Base-by-base conservation (phyloP, 345 rosid species). In the Jatropha curcas region DNA sequence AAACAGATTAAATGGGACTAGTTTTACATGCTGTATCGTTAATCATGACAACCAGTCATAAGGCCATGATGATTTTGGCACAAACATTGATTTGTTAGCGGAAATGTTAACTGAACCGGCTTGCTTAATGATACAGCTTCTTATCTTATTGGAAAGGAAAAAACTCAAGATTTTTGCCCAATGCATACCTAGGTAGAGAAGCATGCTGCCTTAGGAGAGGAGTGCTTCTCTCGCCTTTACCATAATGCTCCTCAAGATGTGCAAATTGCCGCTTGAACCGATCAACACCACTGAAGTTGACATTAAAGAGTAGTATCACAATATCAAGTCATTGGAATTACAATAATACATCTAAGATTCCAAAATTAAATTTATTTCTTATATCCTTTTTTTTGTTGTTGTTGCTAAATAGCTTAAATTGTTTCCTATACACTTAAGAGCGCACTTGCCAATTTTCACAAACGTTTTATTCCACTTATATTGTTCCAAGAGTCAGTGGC, bases 201-300 rank as follows among this genome's bases (percentile, higher is more conserved):
- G 96, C 99, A 72, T 95, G 97, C 60, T 89, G 98, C 57, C 97
- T 85, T 71, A 84, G 97, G 65, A 95, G 92, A 22, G 96, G 98
- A 53, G 90, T 71, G 77, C 85, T 70, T 81, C 82, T 86, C 85
- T 89, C 97, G 30, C 98, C 98, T 81, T 86, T 95, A 67, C 96
- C 89, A 64, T 81, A 77, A 78, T 86, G 84, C 82, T 95, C 99
- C 82, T 92, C 99, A 65, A 95, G 90, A 80, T 95, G 96, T 10
- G 99, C 99, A 84, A 95, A 95, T 78, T 95, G 99, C 76, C 97
- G 81, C 89, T 92, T 95, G 82, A 95, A 95, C 65, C 98, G 96
- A 84, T 95, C 99, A 57, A 92, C 99, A 51, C 99, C 99, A 79
- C 99, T 95, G 75, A 16, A 76, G 41, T 69, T 76, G 55, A 80